phyloP scores from a whole-genome alignment of 1,284 basidiomycete genomes.

The Boletellus dicymbophilus region DNA sequence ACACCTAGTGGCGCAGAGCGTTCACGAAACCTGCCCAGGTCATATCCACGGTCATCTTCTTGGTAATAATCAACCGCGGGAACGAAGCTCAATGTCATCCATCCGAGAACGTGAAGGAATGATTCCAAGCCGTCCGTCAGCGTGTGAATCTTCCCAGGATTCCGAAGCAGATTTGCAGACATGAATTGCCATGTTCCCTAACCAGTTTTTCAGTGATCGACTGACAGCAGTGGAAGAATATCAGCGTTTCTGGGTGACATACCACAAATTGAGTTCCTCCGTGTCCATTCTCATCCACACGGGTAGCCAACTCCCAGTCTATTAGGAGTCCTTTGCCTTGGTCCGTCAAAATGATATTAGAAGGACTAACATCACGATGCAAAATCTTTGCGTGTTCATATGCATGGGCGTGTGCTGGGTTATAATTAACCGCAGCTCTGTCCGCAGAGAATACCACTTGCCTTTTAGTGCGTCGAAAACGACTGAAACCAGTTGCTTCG shows the following conservation, averaged over 20 bases:
- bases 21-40: too few relatives aligned
- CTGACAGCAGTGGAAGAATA: too few relatives aligned
- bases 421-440: too few relatives aligned
- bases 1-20: too few relatives aligned
- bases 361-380: background rate
- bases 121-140: background rate
- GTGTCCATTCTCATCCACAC: background rate
- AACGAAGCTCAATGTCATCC: background rate
- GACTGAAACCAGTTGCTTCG: background rate
- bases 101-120: background rate
- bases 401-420: too few relatives aligned
- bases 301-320: background rate
- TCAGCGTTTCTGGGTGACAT: too few relatives aligned
- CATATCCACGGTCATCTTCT: too few relatives aligned
- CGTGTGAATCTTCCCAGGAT: too few relatives aligned
- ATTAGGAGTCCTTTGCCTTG: background rate
- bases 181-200: background rate
- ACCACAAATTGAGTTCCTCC: background rate
- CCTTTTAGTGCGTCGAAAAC: background rate
- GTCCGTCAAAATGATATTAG: background rate
- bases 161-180: background rate
- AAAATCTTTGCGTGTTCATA: too few relatives aligned
- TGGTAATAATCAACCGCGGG: background rate
- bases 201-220: background rate
- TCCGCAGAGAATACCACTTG: too few relatives aligned